Percentiles rank a stretch among this genome's conserved stretches.
Conservation (phyloP, 176 grass and related monocot species). For the Carex cristatella region DNA sequence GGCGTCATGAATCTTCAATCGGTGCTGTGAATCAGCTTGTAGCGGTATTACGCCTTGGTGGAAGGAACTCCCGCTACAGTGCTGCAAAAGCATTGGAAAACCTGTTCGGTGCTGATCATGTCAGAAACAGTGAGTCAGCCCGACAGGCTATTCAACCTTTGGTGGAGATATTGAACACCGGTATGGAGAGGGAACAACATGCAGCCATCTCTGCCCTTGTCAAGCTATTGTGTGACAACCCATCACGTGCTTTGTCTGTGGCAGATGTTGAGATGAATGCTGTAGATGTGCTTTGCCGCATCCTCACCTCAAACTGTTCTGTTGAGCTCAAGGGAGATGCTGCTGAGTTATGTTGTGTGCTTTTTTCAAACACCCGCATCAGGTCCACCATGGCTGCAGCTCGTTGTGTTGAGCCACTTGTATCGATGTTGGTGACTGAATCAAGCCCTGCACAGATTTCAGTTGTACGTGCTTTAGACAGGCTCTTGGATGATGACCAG, state of each 20-base stretch:
- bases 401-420: constrained; percentile 88
- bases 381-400: constrained; percentile 87
- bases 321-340: constrained; percentile 93
- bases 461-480: constrained; percentile 94
- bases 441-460: constrained; percentile 78
- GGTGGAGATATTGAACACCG: constrained; percentile 97
- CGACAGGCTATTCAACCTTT: constrained; percentile 91
- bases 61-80: constrained; percentile 96
- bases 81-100: constrained; percentile 96
- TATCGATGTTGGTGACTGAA: constrained; percentile 76
- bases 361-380: constrained; percentile 96
- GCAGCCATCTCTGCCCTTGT: constrained; percentile 97
- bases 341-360: constrained; percentile 84
- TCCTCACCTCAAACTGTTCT: constrained; percentile 87
- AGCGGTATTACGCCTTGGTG: constrained; percentile 90
- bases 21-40: constrained; percentile 93
- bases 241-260: constrained; percentile 80
- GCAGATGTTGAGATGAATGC: constrained; percentile 96
- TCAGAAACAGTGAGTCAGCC: constrained; percentile 89
- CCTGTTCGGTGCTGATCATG: constrained; percentile 93
- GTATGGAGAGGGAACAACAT: constrained; percentile 93
- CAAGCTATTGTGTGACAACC: constrained; percentile 85
- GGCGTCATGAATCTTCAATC: constrained; percentile 80
- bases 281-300: constrained; percentile 89
- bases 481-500: constrained; percentile 93